A percentile compares a stretch with the other conserved stretches of the same genome.
Evolutionary conservation across 371 early-diverging fungal species (phyloP).

Genomic region (Mortierella sp.): DNA sequence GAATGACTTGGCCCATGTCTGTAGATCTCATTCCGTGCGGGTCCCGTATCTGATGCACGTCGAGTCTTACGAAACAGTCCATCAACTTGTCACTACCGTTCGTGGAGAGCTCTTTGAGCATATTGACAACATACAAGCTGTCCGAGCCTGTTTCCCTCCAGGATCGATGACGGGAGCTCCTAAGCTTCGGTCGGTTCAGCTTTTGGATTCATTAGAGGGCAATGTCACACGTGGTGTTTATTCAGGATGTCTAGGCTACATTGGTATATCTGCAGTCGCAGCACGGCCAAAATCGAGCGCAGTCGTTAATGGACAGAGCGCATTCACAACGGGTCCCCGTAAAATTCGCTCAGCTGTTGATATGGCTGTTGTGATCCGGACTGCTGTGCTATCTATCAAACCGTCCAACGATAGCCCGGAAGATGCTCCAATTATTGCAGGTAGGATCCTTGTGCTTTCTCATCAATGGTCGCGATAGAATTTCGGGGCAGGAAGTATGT

Average conservation of each 20-base stretch:
- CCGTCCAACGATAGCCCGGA: constrained; percentile 25
- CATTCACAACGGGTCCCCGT: constrained; percentile 88
- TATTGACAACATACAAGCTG: constrained; percentile 77
- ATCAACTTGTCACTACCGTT: constrained; percentile 93
- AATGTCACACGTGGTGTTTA: constrained; percentile 85
- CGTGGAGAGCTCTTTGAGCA: constrained; percentile 68
- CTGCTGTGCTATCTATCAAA: constrained; percentile 34
- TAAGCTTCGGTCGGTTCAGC: constrained; percentile 85
- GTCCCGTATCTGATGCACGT: constrained; percentile 92
- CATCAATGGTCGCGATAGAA: neutral
- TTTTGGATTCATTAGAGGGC: constrained; percentile 81
- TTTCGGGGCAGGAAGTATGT: no score
- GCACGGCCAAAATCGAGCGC: neutral
- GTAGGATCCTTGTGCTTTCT: neutral
- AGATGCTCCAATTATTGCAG: constrained; percentile 21
- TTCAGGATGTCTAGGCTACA: constrained; percentile 92
- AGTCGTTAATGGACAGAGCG: constrained; percentile 65
- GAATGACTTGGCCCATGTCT: constrained; percentile 87
- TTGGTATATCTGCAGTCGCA: constrained; percentile 63
- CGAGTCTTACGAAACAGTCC: constrained; percentile 92
- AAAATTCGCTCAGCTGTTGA: constrained; percentile 66
- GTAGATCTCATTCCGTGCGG: constrained; percentile 71
- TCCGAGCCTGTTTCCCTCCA: constrained; percentile 90
- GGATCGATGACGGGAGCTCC: constrained; percentile 99
- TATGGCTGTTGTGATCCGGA: constrained; percentile 46